Evolutionary conservation across 192 early-diverging fungal species (phyloP), one percentile per base, ranked within the genome.

Genomic region (Geranomyces michiganensis): DNA sequence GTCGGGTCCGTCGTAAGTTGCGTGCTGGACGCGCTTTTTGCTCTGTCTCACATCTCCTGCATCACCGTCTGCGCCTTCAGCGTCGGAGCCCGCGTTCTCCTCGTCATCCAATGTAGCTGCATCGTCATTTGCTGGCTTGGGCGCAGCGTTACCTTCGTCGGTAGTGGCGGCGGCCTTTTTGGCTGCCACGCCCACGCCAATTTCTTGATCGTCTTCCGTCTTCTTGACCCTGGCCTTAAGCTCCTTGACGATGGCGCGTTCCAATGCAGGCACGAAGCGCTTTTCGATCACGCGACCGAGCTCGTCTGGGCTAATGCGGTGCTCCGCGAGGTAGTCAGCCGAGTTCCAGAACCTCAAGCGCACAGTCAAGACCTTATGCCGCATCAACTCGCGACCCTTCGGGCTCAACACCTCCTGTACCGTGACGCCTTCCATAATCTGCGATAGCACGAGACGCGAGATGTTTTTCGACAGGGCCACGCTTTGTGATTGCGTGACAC

Each of bases 361-460:
- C 36, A 99, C 79, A 12, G 84, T 88, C 65, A 95, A 90, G 48
- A 90, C 78, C 84, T 94, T 95, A 62, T 83, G 74, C 32, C 96
- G 89, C 22, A 36, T 47, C 17, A 71, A 65, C 7, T 74, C 75
- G 71, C 87, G 87, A 17, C 68, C 74, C 43, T 70, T 60, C 12
- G 60, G 53, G 67, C 67, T 75, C 26, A 96, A 78, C 0, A 85
- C 74, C 84, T 98, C 96, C 19, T 83, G 83, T 13, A 98, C 93
- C 47, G 84, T 87, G 47, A 98, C 91, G 56, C 89, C 83, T 66
- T 98, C 93, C 45, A 92, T 90, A 51, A 99, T 78, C 63, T 98
- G 91, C 36, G 90, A 77, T 33, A 99, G 79, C 0, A 87, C 91
- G 46, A 98, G 81, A 47, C 85, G 83, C 13, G 87, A 87, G 43